phyloP scores from a whole-genome alignment of 192 early-diverging fungal genomes.

The Linnemannia elongata region DNA sequence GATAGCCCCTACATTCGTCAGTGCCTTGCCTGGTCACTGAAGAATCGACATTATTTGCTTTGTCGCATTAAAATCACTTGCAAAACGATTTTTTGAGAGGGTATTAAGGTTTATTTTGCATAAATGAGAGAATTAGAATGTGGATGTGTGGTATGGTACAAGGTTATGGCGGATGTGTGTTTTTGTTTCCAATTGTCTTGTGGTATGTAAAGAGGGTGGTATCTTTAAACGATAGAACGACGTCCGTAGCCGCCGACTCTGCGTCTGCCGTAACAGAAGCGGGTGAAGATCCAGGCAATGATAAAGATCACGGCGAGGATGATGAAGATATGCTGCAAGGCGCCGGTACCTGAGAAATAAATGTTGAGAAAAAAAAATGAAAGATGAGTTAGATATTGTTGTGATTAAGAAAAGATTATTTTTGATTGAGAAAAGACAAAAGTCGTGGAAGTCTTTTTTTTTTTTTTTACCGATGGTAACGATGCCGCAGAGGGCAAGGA shows the following conservation, averaged over 20 bases:
- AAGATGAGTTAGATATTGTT: background rate
- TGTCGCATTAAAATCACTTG: background rate
- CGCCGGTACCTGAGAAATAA: background rate
- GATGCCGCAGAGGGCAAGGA: slow-evolving; percentile 18
- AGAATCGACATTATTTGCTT: background rate
- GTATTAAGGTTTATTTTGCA: background rate
- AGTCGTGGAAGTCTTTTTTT: background rate
- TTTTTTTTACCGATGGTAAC: background rate
- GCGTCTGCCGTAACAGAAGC: slow-evolving; percentile 21
- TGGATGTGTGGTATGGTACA: background rate
- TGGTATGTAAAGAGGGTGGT: too few relatives aligned
- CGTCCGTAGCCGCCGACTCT: background rate
- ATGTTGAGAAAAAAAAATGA: background rate
- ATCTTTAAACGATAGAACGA: background rate
- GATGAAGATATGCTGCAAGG: slow-evolving; percentile 13
- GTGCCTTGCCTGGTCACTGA: slow-evolving; percentile 42
- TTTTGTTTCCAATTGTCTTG: too few relatives aligned
- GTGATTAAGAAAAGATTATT: background rate
- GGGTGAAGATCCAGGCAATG: slow-evolving; percentile 26
- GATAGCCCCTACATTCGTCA: slow-evolving; percentile 51
- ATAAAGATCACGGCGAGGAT: slow-evolving; percentile 27
- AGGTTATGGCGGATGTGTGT: background rate
- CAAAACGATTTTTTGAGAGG: background rate
- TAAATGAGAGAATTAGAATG: background rate
- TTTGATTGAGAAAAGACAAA: background rate